phyloP scores from a whole-genome alignment of 805 yeast genomes.

The Cyberlindnera xylosilytica region DNA sequence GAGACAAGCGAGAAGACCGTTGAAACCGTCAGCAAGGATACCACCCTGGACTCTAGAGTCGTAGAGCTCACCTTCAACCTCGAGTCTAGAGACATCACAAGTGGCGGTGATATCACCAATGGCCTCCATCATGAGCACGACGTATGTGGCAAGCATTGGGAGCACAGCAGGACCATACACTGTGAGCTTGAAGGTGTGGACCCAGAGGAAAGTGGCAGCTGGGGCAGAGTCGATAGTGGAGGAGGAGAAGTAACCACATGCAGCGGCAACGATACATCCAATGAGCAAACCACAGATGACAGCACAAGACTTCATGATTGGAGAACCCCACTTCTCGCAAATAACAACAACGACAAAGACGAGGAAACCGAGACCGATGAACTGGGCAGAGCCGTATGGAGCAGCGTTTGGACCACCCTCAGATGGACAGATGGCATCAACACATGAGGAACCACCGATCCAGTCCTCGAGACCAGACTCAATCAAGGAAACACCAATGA shows the following conservation, averaged over 20 bases:
- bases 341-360: slow-evolving; percentile 72
- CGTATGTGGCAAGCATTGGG: slow-evolving; percentile 80
- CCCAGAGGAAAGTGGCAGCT: slow-evolving; percentile 84
- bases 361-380: slow-evolving; percentile 82
- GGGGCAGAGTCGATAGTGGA: slow-evolving; percentile 66
- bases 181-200: slow-evolving; percentile 70
- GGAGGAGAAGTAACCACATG: slow-evolving; percentile 73
- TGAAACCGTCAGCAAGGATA: slow-evolving; percentile 82
- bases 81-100: slow-evolving; percentile 82
- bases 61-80: slow-evolving; percentile 76
- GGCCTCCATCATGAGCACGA: slow-evolving; percentile 86
- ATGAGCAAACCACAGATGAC: slow-evolving; percentile 80
- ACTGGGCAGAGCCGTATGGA: slow-evolving; percentile 84
- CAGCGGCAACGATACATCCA: slow-evolving; percentile 93
- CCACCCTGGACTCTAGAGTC: slow-evolving; percentile 93
- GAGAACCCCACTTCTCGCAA: slow-evolving; percentile 87
- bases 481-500: slow-evolving; percentile 73
- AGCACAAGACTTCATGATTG: slow-evolving; percentile 92
- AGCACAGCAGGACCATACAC: slow-evolving; percentile 84
- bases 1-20: slow-evolving; percentile 72
- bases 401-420: slow-evolving; percentile 54
- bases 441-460: slow-evolving; percentile 81
- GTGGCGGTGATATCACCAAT: slow-evolving; percentile 95
- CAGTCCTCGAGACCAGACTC: slow-evolving; percentile 77
- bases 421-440: slow-evolving; percentile 42